A percentile compares a stretch with the other conserved stretches of the same genome.
These are phyloP conservation scores for Verbascum thapsus DNA, from an alignment of 257 asterid genomes.

Conservation along the genomic window DNA sequence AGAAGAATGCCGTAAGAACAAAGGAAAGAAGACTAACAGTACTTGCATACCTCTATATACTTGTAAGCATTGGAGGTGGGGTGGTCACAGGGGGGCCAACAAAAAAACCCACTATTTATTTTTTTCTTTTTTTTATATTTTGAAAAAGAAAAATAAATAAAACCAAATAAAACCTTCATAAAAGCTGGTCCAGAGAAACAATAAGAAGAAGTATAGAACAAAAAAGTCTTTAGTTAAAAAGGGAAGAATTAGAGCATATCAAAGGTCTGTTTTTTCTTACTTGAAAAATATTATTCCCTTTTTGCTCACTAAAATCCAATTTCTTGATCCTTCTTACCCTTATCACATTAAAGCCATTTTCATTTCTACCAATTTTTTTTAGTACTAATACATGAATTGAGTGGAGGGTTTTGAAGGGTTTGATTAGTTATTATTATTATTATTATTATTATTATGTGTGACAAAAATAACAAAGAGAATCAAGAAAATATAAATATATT, in stretches of 20 bases:
- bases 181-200: constrained; percentile 28
- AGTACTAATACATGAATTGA: constrained; percentile 8
- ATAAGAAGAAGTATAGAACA: constrained; percentile 26
- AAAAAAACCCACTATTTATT: not conserved
- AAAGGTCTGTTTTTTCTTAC: constrained; percentile 38
- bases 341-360: too few relatives aligned
- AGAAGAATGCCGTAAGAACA: constrained; percentile 70
- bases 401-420: constrained; percentile 20
- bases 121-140: too few relatives aligned
- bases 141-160: constrained; percentile 20
- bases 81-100: constrained; percentile 13
- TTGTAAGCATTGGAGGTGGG: constrained; percentile 27
- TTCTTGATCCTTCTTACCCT: constrained; percentile 35
- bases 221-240: constrained; percentile 18
- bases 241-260: constrained; percentile 9
- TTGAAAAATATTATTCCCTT: constrained; percentile 32
- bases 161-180: constrained; percentile 47
- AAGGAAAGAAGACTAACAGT: constrained; percentile 58
- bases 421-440: not conserved
- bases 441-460: constrained; percentile 38
- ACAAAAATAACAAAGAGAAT: constrained; percentile 35
- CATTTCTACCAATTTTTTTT: not conserved
- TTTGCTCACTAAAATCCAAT: constrained; percentile 41
- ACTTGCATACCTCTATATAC: constrained; percentile 51
- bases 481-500: constrained; percentile 36